Conservation (phyloP, 2,329 filamentous ascomycete species). For the Claviceps capensis region DNA sequence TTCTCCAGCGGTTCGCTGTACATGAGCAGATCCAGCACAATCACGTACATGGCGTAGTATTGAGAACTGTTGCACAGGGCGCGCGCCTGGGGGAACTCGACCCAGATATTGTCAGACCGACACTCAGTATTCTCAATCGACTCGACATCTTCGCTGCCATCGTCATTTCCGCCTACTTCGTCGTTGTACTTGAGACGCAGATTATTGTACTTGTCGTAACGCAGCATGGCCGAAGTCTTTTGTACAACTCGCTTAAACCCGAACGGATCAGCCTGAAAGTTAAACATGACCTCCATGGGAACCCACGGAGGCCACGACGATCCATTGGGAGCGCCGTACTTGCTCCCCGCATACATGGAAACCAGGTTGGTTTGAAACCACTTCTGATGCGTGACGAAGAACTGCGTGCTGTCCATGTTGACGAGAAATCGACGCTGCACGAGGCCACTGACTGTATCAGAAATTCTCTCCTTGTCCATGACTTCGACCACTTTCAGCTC, state of each 20-base stretch:
- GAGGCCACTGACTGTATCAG: conserved; percentile 84
- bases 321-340: conserved; percentile 72
- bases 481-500: conserved; percentile 95
- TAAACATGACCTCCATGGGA: conserved; percentile 95
- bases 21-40: conserved; percentile 86
- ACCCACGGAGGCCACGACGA: conserved; percentile 97
- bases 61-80: conserved; percentile 95
- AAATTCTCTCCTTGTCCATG: conserved; percentile 90
- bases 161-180: conserved; percentile 59
- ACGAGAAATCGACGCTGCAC: conserved; percentile 90
- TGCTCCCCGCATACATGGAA: conserved; percentile 87
- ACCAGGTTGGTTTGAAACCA: conserved; percentile 74
- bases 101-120: conserved; percentile 91
- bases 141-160: conserved; percentile 24
- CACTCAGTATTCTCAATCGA: conserved; percentile 49
- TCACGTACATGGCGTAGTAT: conserved; percentile 97
- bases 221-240: conserved; percentile 84
- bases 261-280: conserved; percentile 85
- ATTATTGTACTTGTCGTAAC: conserved; percentile 97
- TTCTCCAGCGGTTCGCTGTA: conserved; percentile 96
- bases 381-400: conserved; percentile 92
- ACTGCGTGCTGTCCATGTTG: conserved; percentile 94
- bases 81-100: conserved; percentile 87
- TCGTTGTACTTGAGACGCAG: conserved; percentile 95
- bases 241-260: conserved; percentile 97